Percentiles rank a stretch among this genome's conserved stretches.
phyloP scores from a whole-genome alignment of 805 yeast species.

The Candida pini region DNA sequence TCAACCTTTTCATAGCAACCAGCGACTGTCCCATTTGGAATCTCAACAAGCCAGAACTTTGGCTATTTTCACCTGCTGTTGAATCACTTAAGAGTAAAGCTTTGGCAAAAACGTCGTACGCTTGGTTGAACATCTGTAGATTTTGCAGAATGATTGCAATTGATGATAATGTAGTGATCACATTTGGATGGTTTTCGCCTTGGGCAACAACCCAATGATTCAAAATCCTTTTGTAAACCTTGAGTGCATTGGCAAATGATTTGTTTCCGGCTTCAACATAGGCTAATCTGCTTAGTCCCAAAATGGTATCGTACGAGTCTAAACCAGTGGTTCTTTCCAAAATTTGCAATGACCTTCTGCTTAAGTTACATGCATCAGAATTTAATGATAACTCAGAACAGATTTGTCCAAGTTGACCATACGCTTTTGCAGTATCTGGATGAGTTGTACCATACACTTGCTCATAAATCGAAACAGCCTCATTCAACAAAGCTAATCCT shows the following conservation, averaged over 20 bases:
- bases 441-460: constrained; percentile 81
- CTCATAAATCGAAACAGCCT: constrained; percentile 68
- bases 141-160: constrained; percentile 55
- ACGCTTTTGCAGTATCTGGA: constrained; percentile 69
- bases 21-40: constrained; percentile 66
- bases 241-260: constrained; percentile 54
- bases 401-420: constrained; percentile 58
- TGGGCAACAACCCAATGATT: constrained; percentile 52
- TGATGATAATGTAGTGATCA: constrained; percentile 56
- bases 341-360: constrained; percentile 65
- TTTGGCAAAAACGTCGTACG: constrained; percentile 47
- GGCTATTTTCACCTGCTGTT: constrained; percentile 53
- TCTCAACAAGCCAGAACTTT: constrained; percentile 57
- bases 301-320: constrained; percentile 72
- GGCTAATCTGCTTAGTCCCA: constrained; percentile 71
- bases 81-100: constrained; percentile 47
- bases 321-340: constrained; percentile 77
- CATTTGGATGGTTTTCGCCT: constrained; percentile 65
- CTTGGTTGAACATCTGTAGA: constrained; percentile 39
- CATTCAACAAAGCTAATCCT: constrained; percentile 61
- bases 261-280: constrained; percentile 59
- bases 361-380: constrained; percentile 55
- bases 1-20: constrained; percentile 45
- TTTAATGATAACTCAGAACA: constrained; percentile 55
- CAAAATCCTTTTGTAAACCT: constrained; percentile 55